Conservation (phyloP, 148 eudicot genomes). For the Hydrangea macrophylla region DNA sequence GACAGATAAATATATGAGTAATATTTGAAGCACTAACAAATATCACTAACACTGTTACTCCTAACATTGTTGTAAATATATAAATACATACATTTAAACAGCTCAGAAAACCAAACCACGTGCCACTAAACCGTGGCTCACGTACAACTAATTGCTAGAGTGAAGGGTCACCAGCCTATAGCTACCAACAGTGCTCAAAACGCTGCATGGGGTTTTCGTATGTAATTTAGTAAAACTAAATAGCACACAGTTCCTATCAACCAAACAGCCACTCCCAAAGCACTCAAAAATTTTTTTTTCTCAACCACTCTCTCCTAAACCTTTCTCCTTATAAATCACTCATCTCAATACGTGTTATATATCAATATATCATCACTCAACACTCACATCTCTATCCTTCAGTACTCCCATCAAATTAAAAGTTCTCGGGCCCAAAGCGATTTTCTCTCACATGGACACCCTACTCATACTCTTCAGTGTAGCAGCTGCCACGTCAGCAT, state of each 20-base stretch:
- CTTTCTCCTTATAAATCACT: neutral
- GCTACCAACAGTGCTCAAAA: neutral
- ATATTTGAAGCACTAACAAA: too few relatives aligned
- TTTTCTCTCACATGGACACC: slow-evolving; percentile 40
- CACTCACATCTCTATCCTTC: neutral
- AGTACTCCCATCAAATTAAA: neutral
- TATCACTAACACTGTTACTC: too few relatives aligned
- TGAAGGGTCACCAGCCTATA: neutral
- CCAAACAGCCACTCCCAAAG: slow-evolving; percentile 22
- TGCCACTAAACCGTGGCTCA: too few relatives aligned
- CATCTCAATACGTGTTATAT: neutral
- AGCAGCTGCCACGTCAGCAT: slow-evolving; percentile 39
- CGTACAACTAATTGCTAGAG: too few relatives aligned
- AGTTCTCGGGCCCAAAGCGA: too few relatives aligned
- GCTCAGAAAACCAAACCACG: too few relatives aligned
- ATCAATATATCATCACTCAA: neutral
- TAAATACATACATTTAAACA: too few relatives aligned
- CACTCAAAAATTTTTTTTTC: slow-evolving; percentile 37
- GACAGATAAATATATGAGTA: too few relatives aligned
- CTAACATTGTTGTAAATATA: too few relatives aligned
- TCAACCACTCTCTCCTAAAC: slow-evolving; percentile 58
- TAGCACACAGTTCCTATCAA: slow-evolving; percentile 20
- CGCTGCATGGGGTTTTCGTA: neutral
- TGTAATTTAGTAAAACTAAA: neutral
- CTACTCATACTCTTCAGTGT: slow-evolving; percentile 30